Evolutionary conservation across 768 basidiomycete species (phyloP).

Genomic region (Rhodosporidiobolus sp.): DNA sequence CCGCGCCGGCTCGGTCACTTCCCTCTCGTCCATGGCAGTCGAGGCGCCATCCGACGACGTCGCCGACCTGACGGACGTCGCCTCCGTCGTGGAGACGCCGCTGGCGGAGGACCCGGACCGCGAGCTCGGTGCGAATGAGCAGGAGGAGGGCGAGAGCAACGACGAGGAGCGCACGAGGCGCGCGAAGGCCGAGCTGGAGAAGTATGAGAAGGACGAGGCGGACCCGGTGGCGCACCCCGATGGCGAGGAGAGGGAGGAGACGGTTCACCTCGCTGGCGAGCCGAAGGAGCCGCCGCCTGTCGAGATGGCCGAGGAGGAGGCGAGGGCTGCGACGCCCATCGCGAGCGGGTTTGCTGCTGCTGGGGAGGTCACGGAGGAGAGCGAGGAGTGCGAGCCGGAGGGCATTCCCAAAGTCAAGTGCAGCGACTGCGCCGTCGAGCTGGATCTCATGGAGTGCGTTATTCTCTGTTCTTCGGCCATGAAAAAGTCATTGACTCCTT

Average conservation of each 20-base stretch:
- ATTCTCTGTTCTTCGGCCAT: too few species aligned
- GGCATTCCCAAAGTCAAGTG: slow-evolving; percentile 26
- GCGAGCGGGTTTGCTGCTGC: background rate
- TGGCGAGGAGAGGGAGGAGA: background rate
- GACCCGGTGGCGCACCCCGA: too few species aligned
- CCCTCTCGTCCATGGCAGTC: slow-evolving; percentile 30
- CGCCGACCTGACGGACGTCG: slow-evolving; percentile 10
- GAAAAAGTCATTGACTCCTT: too few species aligned
- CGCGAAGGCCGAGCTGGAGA: slow-evolving; percentile 1
- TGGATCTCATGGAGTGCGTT: slow-evolving; percentile 28
- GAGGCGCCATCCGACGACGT: slow-evolving; percentile 25
- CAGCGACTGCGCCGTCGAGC: slow-evolving; percentile 17
- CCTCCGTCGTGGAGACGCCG: background rate
- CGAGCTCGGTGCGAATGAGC: background rate
- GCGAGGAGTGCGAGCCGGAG: background rate
- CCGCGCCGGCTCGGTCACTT: slow-evolving; percentile 14
- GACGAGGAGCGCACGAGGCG: slow-evolving; percentile 12
- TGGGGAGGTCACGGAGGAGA: background rate
- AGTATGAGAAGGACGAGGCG: slow-evolving; percentile 17
- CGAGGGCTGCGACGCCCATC: background rate
- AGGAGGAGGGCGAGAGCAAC: background rate
- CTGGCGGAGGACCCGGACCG: background rate
- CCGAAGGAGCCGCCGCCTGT: slow-evolving; percentile 5
- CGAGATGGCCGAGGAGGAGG: background rate
- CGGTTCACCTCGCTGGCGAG: background rate